Evolutionary conservation across 306 rosid species (phyloP).

Genomic region (Sicyos edulis): DNA sequence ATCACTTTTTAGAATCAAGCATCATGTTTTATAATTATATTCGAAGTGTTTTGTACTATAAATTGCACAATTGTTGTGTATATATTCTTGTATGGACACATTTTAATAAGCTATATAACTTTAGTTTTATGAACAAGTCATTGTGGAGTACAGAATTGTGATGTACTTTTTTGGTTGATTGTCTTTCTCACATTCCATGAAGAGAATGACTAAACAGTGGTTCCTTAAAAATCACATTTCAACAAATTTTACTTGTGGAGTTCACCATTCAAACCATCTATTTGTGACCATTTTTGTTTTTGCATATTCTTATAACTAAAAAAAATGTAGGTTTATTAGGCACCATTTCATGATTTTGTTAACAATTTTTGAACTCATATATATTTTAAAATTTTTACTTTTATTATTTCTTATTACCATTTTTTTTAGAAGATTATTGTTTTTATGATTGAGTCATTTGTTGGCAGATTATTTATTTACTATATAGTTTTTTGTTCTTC

Average conservation of each 20-base stretch:
- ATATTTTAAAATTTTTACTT: no score
- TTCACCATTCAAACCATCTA: neutral
- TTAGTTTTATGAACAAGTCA: neutral
- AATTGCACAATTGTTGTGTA: neutral
- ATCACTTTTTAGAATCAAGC: neutral
- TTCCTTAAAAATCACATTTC: neutral
- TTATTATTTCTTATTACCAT: no score
- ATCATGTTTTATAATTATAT: neutral
- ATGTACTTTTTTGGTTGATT: neutral
- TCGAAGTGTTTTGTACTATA: neutral
- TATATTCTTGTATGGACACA: neutral
- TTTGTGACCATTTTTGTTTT: neutral
- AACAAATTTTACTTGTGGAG: neutral
- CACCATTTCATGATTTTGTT: no score
- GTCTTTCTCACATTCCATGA: conserved; percentile 7
- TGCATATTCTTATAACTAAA: no score
- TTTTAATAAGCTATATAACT: neutral
- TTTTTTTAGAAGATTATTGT: no score
- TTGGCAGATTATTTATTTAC: no score
- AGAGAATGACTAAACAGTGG: neutral
- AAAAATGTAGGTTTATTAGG: no score
- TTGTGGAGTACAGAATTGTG: neutral
- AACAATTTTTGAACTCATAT: no score
- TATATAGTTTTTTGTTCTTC: no score
- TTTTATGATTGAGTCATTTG: no score